These are phyloP conservation scores for Apiospora malaysiana DNA, from an alignment of 2,329 filamentous ascomycete species.

Conservation along the genomic window DNA sequence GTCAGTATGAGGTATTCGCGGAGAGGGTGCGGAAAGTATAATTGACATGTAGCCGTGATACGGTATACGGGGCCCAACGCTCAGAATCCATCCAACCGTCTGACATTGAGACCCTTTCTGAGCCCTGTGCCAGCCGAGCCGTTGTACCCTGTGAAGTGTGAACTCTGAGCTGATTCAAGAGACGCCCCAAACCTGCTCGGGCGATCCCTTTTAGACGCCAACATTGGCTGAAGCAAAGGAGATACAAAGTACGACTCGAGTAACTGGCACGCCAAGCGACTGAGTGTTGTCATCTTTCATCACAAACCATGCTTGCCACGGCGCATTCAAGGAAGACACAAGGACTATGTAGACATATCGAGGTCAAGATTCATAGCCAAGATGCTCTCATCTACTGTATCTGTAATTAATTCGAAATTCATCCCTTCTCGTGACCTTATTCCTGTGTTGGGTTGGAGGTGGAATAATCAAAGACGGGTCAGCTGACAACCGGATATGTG, in stretches of 20 bases:
- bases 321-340: not conserved
- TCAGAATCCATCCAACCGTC: not conserved
- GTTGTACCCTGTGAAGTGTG: not conserved
- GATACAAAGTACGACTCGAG: not conserved
- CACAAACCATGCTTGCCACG: not conserved
- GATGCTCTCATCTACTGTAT: not conserved
- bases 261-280: not conserved
- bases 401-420: not conserved
- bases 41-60: not conserved
- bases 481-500: not conserved
- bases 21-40: not conserved
- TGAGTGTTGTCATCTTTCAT: not conserved
- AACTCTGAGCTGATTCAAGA: constrained; percentile 5
- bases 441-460: not conserved
- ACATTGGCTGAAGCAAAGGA: not conserved
- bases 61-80: not conserved
- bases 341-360: not conserved
- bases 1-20: not conserved
- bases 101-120: not conserved
- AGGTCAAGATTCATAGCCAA: not conserved
- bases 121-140: constrained; percentile 4
- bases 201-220: not conserved
- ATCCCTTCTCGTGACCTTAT: not conserved
- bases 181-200: not conserved
- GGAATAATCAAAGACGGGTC: not conserved